A percentile compares a stretch with the other conserved stretches of the same genome.
These are phyloP conservation scores for Haplosporangium sp. DNA, from an alignment of 371 early-diverging fungal species.

Conservation along the genomic window DNA sequence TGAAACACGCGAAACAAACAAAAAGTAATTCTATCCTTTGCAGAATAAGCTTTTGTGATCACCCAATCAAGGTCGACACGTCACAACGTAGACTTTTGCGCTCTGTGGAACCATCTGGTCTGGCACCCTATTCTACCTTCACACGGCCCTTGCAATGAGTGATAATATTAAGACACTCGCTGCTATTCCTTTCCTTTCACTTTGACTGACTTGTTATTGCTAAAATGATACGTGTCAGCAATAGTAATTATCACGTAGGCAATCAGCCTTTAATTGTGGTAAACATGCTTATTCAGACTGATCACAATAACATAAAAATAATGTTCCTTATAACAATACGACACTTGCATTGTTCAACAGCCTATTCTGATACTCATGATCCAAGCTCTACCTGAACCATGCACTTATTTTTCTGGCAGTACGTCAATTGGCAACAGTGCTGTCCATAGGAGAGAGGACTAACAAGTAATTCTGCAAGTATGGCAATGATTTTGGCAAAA, in stretches of 20 bases:
- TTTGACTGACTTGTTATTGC: too few species aligned
- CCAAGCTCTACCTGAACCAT: background rate
- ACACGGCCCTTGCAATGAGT: background rate
- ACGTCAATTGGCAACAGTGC: background rate
- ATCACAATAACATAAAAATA: background rate
- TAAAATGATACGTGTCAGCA: background rate
- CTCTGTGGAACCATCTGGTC: background rate
- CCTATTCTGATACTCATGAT: background rate
- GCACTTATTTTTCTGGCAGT: background rate
- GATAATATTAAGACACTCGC: background rate
- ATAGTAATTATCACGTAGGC: background rate
- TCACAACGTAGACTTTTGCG: constrained; percentile 1
- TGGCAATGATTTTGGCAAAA: too few species aligned
- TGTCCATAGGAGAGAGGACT: background rate
- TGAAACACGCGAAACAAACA: background rate
- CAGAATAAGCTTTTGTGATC: constrained; percentile 2
- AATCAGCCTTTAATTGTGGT: too few species aligned
- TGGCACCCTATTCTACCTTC: too few species aligned
- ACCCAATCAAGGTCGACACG: constrained; percentile 32
- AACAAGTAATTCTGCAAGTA: background rate
- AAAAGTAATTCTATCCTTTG: background rate
- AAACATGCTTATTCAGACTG: background rate
- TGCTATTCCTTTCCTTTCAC: constrained; percentile 1
- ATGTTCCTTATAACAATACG: too few species aligned
- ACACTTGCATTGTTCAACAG: too few species aligned